Evolutionary conservation across 805 yeast genomes (phyloP), one percentile per base, ranked within the genome.

Genomic region (Kazachstania viticola): DNA sequence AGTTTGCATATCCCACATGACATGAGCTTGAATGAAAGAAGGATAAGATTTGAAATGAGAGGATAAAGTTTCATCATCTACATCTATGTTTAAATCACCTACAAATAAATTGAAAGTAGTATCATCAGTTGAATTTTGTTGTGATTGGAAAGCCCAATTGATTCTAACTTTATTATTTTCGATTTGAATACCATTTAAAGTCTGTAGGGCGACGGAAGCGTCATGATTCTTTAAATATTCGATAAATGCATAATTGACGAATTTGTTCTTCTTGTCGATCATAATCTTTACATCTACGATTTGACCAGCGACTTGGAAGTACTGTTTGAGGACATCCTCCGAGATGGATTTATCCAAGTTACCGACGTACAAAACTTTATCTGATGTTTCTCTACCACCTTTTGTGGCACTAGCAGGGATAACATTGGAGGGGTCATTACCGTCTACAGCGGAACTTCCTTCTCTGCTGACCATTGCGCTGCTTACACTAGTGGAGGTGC

Each of bases 1-100:
- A 17, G 91, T 79, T 54, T 81, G 87, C 93, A 83, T 82, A 54
- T 85, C 95, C 95, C 95, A 84, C 95, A 84, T 85, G 21, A 84
- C 95, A 45, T 84, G 85, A 9, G 94, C 95, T 54, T 81, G 91
- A 29, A 72, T 61, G 46, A 80, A 61, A 1, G 84, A 69, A 13
- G 64, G 62, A 53, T 70, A 79, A 34, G 63, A 61, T 4, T 61
- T 44, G 49, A 84, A 84, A 9, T 79, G 64, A 27, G 55, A 58
- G 31, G 64, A 64, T 39, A 84, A 65, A 13, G 71, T 51, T 42
- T 79, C 93, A 56, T 85, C 95, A 49, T 80, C 76, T 23, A 85
- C 77, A 46, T 85, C 94, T 6, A 79, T 66, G 25, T 83, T 73
- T 44, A 84, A 66, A 52, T 85, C 95, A 36, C 95, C 95, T 21